Percentiles rank a stretch among this genome's conserved stretches.
phyloP scores from a whole-genome alignment of 2,329 filamentous ascomycete species.

The Ophioceras dolichostomum region DNA sequence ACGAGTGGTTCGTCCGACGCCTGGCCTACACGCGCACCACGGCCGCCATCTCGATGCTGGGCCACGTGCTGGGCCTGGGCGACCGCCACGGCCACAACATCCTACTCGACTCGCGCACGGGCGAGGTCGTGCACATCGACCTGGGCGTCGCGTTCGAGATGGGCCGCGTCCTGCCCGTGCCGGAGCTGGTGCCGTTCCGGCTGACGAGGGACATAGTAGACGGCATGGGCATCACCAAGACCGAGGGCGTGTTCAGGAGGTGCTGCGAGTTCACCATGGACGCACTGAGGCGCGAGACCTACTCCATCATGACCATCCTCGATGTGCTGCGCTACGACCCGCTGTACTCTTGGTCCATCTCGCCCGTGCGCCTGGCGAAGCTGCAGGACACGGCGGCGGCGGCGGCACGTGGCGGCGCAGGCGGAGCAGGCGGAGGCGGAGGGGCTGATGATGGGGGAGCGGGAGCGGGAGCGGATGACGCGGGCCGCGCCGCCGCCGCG shows the following conservation, averaged over 20 bases:
- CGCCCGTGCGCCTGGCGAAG: conserved; percentile 52
- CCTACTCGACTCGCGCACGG: conserved; percentile 75
- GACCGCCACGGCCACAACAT: conserved; percentile 97
- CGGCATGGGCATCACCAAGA: conserved; percentile 90
- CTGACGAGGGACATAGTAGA: conserved; percentile 91
- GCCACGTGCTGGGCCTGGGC: conserved; percentile 82
- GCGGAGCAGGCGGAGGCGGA: conserved; percentile 22
- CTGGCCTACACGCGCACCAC: conserved; percentile 89
- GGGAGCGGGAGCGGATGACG: too few relatives aligned
- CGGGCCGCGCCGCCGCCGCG: conserved; percentile 12
- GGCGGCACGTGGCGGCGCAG: conserved; percentile 39
- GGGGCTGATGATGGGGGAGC: conserved; percentile 13
- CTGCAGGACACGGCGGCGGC: conserved; percentile 51
- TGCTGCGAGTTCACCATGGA: conserved; percentile 97
- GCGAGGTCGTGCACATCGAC: conserved; percentile 94
- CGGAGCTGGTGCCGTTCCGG: conserved; percentile 91
- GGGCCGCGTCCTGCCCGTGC: conserved; percentile 86
- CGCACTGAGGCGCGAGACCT: conserved; percentile 85
- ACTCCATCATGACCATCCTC: conserved; percentile 96
- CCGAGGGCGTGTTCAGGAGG: conserved; percentile 92
- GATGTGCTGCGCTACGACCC: conserved; percentile 98
- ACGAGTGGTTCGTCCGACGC: conserved; percentile 87
- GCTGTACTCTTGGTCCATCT: conserved; percentile 89
- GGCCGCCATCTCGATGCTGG: conserved; percentile 88
- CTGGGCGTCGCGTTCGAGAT: conserved; percentile 95